Evolutionary conservation across 2,329 filamentous ascomycete genomes (phyloP).

Genomic region (Talaromyces sp.): DNA sequence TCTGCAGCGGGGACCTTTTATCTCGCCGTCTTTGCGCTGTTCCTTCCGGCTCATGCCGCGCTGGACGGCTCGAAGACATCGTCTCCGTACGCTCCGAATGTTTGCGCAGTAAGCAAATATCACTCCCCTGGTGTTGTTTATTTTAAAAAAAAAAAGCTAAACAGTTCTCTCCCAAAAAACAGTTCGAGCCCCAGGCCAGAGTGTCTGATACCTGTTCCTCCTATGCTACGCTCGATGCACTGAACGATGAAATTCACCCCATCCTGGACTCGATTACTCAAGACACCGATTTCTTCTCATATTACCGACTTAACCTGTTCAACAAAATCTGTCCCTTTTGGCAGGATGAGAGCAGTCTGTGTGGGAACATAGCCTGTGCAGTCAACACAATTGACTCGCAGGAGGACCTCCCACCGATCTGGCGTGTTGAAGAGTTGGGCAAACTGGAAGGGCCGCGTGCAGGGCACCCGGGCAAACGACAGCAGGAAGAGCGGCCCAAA

Average conservation of each 20-base stretch:
- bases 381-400: constrained; percentile 95
- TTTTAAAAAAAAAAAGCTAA: background rate
- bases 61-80: constrained; percentile 34
- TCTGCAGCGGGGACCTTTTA: constrained; percentile 55
- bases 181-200: constrained; percentile 85
- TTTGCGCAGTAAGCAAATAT: constrained; percentile 52
- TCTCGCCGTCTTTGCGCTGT: constrained; percentile 58
- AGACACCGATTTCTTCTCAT: constrained; percentile 94
- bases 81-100: constrained; percentile 36
- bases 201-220: constrained; percentile 94
- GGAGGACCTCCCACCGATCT: constrained; percentile 85
- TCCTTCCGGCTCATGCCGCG: constrained; percentile 46
- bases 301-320: constrained; percentile 93
- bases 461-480: constrained; percentile 74
- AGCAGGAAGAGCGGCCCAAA: constrained; percentile 64
- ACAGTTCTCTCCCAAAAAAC: constrained; percentile 16
- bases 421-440: constrained; percentile 86
- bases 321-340: constrained; percentile 95
- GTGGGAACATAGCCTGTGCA: constrained; percentile 93
- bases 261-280: constrained; percentile 75
- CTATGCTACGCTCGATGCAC: constrained; percentile 78
- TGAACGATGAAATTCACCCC: constrained; percentile 75
- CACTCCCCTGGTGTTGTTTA: background rate
- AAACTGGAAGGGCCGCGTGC: constrained; percentile 89
- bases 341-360: constrained; percentile 88